A percentile compares a stretch with the other conserved stretches of the same genome.
phyloP scores from a whole-genome alignment of 2,329 filamentous ascomycete species.

The Sporothrix dimorphospora region DNA sequence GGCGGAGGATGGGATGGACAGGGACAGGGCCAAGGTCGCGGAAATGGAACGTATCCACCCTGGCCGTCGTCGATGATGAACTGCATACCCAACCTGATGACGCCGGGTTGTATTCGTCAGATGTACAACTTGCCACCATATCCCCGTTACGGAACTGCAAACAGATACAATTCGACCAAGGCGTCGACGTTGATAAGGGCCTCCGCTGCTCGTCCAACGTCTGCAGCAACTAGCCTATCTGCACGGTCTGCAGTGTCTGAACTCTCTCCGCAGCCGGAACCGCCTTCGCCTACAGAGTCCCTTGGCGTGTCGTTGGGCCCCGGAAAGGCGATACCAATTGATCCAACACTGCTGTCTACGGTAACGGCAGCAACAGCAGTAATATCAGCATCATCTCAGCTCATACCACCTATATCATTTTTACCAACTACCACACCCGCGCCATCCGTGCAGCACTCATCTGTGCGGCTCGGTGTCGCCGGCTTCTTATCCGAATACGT shows the following conservation, averaged over 20 bases:
- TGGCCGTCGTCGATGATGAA: conserved; percentile 29
- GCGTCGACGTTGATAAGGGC: background rate
- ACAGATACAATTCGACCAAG: background rate
- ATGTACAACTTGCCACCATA: conserved; percentile 49
- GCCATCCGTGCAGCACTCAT: conserved; percentile 36
- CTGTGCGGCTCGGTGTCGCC: conserved; percentile 50
- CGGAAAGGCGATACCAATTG: background rate
- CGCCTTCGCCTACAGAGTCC: background rate
- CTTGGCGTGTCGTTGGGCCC: background rate
- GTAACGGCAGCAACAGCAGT: background rate
- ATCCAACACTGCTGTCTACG: background rate
- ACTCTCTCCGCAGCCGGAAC: background rate
- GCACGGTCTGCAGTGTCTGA: background rate
- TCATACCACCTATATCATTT: background rate
- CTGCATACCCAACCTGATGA: conserved; percentile 41
- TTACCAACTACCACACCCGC: background rate
- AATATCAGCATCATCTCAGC: background rate
- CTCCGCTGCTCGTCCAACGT: background rate
- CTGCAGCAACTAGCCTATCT: background rate
- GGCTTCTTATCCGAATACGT: conserved; percentile 56
- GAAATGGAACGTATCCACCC: conserved; percentile 33
- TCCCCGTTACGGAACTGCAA: background rate
- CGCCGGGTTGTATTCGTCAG: conserved; percentile 47
- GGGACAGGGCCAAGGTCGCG: conserved; percentile 26
- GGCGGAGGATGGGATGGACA: background rate